Conservation (phyloP, 1,139 yeast species). For the Saccharomycopsis hybrid region DNA sequence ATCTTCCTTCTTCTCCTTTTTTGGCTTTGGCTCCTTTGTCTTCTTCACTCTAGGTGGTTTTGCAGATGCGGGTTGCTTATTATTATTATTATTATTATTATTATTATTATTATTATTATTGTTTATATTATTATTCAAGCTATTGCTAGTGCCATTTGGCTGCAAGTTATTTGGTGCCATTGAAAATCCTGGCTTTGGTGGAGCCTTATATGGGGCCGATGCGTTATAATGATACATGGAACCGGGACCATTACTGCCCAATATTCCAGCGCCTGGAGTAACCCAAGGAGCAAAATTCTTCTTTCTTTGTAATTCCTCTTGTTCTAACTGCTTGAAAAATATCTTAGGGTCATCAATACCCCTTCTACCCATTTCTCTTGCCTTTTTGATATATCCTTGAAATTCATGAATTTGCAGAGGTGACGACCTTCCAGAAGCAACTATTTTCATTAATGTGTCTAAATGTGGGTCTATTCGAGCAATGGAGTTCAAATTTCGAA, state of each 20-base stretch:
- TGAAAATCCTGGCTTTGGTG: not conserved
- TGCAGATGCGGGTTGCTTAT: slow-evolving; percentile 26
- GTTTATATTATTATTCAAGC: too few species aligned
- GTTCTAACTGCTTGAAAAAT: slow-evolving; percentile 14
- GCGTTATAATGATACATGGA: too few species aligned
- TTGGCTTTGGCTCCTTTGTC: slow-evolving; percentile 4
- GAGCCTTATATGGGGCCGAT: not conserved
- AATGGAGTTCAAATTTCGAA: slow-evolving; percentile 71
- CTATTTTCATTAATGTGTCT: slow-evolving; percentile 68
- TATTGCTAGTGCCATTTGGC: not conserved
- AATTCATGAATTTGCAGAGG: slow-evolving; percentile 66
- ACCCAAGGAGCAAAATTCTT: not conserved
- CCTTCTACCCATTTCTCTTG: slow-evolving; percentile 66
- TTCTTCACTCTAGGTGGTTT: slow-evolving; percentile 25
- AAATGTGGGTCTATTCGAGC: slow-evolving; percentile 68
- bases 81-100: too few species aligned
- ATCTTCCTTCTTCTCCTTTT: not conserved
- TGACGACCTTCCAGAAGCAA: slow-evolving; percentile 75
- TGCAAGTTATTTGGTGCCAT: not conserved
- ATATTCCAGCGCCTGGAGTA: not conserved
- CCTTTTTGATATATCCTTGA: slow-evolving; percentile 72
- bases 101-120: slow-evolving; percentile 9
- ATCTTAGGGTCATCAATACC: slow-evolving; percentile 18
- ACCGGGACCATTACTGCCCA: not conserved
- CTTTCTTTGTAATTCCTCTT: not conserved